Evolutionary conservation across 2,329 filamentous ascomycete genomes (phyloP).

Genomic region (Diaporthe sp.): DNA sequence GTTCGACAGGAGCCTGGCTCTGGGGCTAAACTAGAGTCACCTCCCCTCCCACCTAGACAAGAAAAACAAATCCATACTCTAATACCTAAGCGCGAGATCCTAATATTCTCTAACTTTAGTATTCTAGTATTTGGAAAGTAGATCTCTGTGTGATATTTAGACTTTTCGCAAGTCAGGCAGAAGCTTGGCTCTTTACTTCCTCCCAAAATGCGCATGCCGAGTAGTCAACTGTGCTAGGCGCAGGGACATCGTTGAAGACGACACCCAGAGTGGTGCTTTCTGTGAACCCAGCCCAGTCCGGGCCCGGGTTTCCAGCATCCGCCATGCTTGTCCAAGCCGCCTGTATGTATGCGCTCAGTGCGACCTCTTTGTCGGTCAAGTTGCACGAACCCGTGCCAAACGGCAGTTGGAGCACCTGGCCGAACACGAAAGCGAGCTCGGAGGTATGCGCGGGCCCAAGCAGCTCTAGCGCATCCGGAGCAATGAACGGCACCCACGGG

Average conservation of each 20-base stretch:
- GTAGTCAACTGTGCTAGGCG: neutral
- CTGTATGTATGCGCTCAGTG: neutral
- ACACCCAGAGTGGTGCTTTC: neutral
- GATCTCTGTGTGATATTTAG: neutral
- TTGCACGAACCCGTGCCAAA: neutral
- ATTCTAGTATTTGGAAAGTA: no score
- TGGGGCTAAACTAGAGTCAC: no score
- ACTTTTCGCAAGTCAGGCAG: neutral
- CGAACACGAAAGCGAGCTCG: conserved; percentile 44
- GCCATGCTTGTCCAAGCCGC: conserved; percentile 12
- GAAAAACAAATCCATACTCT: no score
- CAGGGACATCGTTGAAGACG: neutral
- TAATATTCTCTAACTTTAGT: no score
- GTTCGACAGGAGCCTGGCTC: no score
- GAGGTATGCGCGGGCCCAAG: conserved; percentile 42
- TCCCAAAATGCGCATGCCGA: neutral
- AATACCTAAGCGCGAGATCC: no score
- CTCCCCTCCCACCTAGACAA: no score
- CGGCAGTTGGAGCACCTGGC: conserved; percentile 38
- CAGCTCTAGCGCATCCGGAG: conserved; percentile 12
- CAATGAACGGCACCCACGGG: neutral
- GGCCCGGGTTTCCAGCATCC: neutral
- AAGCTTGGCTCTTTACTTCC: neutral
- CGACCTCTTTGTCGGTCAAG: neutral
- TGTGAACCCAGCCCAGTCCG: neutral